Evolutionary conservation across 352 stramenopile genomes (phyloP), one percentile per base, ranked within the genome.

Genomic region (Globisporangium spinosum): DNA sequence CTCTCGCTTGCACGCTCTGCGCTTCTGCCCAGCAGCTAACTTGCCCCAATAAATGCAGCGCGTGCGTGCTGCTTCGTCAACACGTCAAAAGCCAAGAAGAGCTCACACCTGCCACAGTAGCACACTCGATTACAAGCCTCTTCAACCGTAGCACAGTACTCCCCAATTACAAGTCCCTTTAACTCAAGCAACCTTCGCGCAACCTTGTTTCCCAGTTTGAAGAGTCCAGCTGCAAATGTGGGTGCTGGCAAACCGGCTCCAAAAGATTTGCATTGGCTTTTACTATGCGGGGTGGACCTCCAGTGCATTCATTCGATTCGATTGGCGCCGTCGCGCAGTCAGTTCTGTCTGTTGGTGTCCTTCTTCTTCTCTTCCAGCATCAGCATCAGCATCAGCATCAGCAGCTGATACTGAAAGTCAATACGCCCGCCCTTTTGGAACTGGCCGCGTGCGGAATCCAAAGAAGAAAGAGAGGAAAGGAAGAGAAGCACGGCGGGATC

Each of bases 211-310:
- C 2, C 0, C 15, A 10, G 27, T 22, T 35, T 29, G 54, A 73
- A 64, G 17, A 57, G 40, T 45, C 61, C 64, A 69, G 57, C 64
- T 65, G 23, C n/a, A 22, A 10, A 2, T 35, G 35, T n/a, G 47
- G 5, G 17, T 43, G 38, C 38, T 45, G 38, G 20, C 17, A 61
- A 82, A 82, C 76, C 76, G 73, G 76, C 76, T 82, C 68, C 70
- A 61, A 61, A 61, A 20, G 56, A 61, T 61, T 61, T 45, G 56
- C 17, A 27, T n/a, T 32, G 29, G 27, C 6, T 40, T 40, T 59
- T 34, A 59, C 25, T 59, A 59, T 45, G 27, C 20, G 43, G 17
- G 43, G 43, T 5, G 43, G 43, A 51, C 43, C 43, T 51, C 43
- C 43, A 51, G 43, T 23, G 27, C 27, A 23, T 40, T 61, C n/a